Evolutionary conservation across 2,329 filamentous ascomycete species (phyloP), one percentile per base, ranked within the genome.

Genomic region (Lasiodiplodia theobromae): DNA sequence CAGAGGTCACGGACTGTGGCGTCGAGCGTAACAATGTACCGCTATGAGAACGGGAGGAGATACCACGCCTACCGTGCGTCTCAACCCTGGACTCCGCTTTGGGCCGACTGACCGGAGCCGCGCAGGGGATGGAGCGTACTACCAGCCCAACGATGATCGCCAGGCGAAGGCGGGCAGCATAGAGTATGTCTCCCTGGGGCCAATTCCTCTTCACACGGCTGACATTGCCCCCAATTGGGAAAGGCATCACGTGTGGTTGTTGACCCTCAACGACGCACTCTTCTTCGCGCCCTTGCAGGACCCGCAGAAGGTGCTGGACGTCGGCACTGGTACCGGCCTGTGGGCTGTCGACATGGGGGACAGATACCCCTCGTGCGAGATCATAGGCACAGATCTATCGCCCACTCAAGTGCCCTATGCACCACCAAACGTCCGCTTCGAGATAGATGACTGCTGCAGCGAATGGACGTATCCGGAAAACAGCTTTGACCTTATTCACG

Each of bases 351-450:
- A 80, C 72, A 78, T 79, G 72, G 77, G 77, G 4, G 80, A 82
- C 69, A 72, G 69, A 63, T 77, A 79, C 68, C 79, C 78, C 23
- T 49, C 64, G 23, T 73, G 77, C 5, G 75, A 78, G 68, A 75
- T 81, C 23, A 77, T 77, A 18, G 77, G 75, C 18, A 77, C 77
- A 1, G 78, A 81, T 56, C 73, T 80, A 16, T 77, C 75, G 21
- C 78, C 79, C 4, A 76, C 76, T 57, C 76, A 80, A 69, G 71
- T 73, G 28, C 72, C 72, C 16, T 74, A 71, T 51, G 74, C 79
- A 2, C 79, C 81, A 5, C 76, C 80, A 2, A 84, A 84, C 71
- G 76, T 82, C 67, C 74, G 74, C 34, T 84, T 83, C 73, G 80
- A 83, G 71, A 78, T 84, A 71, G 82, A 84, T 72, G 82, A 84